Evolutionary conservation across 2,329 filamentous ascomycete genomes (phyloP).

Genomic region (Curvularia lunata): DNA sequence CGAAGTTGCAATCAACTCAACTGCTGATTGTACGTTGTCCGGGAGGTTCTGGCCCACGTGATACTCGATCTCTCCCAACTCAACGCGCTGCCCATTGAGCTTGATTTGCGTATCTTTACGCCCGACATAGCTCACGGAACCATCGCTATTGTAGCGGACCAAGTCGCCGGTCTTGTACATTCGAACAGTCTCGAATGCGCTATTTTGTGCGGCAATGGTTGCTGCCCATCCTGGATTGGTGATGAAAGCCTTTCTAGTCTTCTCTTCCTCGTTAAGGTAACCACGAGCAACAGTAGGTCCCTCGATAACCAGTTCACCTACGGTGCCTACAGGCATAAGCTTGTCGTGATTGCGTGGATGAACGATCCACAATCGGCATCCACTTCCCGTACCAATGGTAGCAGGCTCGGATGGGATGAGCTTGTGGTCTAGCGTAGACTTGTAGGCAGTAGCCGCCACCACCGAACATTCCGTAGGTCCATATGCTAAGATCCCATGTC

Average conservation of each 20-base stretch:
- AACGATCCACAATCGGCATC: conserved; percentile 49
- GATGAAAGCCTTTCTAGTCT: conserved; percentile 39
- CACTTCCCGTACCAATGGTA: conserved; percentile 43
- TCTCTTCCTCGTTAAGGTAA: conserved; percentile 33
- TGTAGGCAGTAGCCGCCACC: conserved; percentile 32
- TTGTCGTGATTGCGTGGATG: conserved; percentile 49
- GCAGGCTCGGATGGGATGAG: conserved; percentile 34
- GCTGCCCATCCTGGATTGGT: conserved; percentile 36
- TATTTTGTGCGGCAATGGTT: conserved; percentile 12
- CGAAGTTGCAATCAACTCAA: conserved; percentile 43
- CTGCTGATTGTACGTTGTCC: conserved; percentile 40
- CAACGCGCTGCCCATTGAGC: conserved; percentile 40
- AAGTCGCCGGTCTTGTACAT: conserved; percentile 34
- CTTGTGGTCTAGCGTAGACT: conserved; percentile 34
- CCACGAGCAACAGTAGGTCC: conserved; percentile 54
- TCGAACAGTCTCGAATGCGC: conserved; percentile 22
- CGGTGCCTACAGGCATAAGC: conserved; percentile 40
- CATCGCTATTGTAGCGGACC: conserved; percentile 28
- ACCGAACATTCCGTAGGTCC: conserved; percentile 45
- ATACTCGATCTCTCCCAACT: conserved; percentile 39
- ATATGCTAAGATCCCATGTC: conserved; percentile 30
- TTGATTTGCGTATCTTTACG: conserved; percentile 43
- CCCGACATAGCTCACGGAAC: conserved; percentile 39
- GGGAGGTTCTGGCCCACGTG: conserved; percentile 45
- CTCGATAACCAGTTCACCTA: conserved; percentile 51